These are phyloP conservation scores for Leccinum subatratum DNA, from an alignment of 1,284 basidiomycete species.

Conservation along the genomic window DNA sequence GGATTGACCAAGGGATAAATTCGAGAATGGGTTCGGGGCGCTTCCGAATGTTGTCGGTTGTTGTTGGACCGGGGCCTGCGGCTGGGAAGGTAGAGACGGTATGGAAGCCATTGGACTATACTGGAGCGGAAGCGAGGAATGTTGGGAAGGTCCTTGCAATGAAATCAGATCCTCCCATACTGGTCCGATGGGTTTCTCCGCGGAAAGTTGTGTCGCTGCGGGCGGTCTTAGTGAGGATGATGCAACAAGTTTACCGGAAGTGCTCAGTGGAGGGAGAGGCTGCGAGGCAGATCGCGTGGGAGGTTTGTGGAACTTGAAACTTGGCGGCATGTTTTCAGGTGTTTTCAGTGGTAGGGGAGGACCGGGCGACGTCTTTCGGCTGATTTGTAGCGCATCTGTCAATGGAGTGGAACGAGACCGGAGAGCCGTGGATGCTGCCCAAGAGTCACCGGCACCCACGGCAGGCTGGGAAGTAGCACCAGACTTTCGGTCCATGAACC, in stretches of 20 bases:
- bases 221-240: constrained; percentile 14
- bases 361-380: constrained; percentile 20
- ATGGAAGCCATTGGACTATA: constrained; percentile 28
- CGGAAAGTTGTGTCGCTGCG: constrained; percentile 9
- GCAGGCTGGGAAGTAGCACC: constrained; percentile 34
- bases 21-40: constrained; percentile 22
- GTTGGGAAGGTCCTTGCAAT: constrained; percentile 41
- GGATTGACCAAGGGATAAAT: constrained; percentile 13
- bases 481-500: constrained; percentile 45
- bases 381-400: constrained; percentile 5
- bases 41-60: constrained; percentile 5
- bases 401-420: constrained; percentile 14
- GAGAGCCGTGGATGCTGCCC: constrained; percentile 33
- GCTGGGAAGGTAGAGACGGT: constrained; percentile 12
- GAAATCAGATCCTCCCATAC: constrained; percentile 54
- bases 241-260: constrained; percentile 16
- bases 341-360: constrained; percentile 31
- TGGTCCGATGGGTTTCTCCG: constrained; percentile 26
- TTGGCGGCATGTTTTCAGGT: constrained; percentile 25
- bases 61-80: constrained; percentile 14
- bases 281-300: constrained; percentile 33
- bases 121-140: constrained; percentile 54
- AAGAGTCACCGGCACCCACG: constrained; percentile 38
- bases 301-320: constrained; percentile 15
- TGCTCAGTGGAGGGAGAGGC: constrained; percentile 23